Evolutionary conservation across 2,329 filamentous ascomycete species (phyloP).

Genomic region (Ophiosphaerella narmari): DNA sequence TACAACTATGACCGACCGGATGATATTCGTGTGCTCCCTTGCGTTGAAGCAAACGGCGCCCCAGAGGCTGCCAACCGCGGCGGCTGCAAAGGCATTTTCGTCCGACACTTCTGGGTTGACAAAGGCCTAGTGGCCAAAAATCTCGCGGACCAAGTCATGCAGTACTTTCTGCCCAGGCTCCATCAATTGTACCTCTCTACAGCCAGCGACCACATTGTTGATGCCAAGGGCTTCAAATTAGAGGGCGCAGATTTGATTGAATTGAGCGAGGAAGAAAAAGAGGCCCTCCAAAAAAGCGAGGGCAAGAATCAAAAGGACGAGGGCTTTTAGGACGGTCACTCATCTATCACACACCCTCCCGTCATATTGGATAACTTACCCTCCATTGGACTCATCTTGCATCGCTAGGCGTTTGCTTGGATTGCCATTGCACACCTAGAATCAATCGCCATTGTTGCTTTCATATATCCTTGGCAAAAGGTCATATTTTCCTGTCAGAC

Average conservation of each 20-base stretch:
- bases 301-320: slow-evolving; percentile 44
- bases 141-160: slow-evolving; percentile 43
- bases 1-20: slow-evolving; percentile 46
- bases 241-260: slow-evolving; percentile 40
- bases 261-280: slow-evolving; percentile 38
- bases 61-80: slow-evolving; percentile 40
- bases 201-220: slow-evolving; percentile 36
- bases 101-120: slow-evolving; percentile 47
- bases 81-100: slow-evolving; percentile 45
- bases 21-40: slow-evolving; percentile 45
- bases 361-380: too few species aligned
- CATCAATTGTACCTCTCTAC: slow-evolving; percentile 39
- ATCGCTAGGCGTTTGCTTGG: too few species aligned
- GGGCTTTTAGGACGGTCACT: slow-evolving; percentile 28
- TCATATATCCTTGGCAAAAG: too few species aligned
- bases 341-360: neutral
- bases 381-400: too few species aligned
- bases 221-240: slow-evolving; percentile 41
- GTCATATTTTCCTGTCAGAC: too few species aligned
- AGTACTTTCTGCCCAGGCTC: slow-evolving; percentile 42
- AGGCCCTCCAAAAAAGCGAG: slow-evolving; percentile 19
- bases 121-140: slow-evolving; percentile 40
- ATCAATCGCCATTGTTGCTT: too few species aligned
- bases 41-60: slow-evolving; percentile 46
- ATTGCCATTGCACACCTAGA: too few species aligned